These are phyloP conservation scores for Saccharomycopsis selenospora DNA, from an alignment of 805 yeast species.

Conservation along the genomic window DNA sequence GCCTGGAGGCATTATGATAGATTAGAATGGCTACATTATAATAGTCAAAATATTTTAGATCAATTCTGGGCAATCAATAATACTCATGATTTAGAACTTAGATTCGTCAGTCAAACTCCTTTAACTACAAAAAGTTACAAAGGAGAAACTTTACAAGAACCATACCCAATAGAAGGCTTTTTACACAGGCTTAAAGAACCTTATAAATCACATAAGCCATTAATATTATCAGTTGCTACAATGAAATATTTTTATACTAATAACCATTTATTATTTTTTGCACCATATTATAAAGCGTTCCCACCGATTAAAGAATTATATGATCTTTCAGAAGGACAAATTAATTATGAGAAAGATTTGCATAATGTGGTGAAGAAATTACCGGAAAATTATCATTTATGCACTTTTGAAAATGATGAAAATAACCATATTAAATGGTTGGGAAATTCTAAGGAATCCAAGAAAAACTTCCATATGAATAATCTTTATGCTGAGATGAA, in stretches of 20 bases:
- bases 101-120: constrained; percentile 40
- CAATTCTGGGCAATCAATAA: constrained; percentile 37
- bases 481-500: constrained; percentile 1
- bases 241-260: constrained; percentile 52
- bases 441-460: neutral
- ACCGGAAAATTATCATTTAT: constrained; percentile 31
- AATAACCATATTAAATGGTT: constrained; percentile 60
- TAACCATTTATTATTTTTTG: constrained; percentile 54
- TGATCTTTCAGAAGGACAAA: constrained; percentile 23
- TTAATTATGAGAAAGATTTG: constrained; percentile 25
- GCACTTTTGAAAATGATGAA: constrained; percentile 48
- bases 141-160: constrained; percentile 39
- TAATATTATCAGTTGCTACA: neutral
- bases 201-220: neutral
- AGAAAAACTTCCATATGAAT: neutral
- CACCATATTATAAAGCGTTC: constrained; percentile 44
- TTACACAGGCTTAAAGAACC: constrained; percentile 26
- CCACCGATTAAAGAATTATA: constrained; percentile 49
- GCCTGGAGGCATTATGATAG: constrained; percentile 68
- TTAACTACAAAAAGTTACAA: constrained; percentile 23
- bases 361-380: constrained; percentile 23
- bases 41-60: constrained; percentile 35
- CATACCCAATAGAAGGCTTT: constrained; percentile 78
- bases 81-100: constrained; percentile 53
- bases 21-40: constrained; percentile 58